These are phyloP conservation scores for Globisporangium iwayamae DNA, from an alignment of 352 stramenopile species.

Conservation along the genomic window DNA sequence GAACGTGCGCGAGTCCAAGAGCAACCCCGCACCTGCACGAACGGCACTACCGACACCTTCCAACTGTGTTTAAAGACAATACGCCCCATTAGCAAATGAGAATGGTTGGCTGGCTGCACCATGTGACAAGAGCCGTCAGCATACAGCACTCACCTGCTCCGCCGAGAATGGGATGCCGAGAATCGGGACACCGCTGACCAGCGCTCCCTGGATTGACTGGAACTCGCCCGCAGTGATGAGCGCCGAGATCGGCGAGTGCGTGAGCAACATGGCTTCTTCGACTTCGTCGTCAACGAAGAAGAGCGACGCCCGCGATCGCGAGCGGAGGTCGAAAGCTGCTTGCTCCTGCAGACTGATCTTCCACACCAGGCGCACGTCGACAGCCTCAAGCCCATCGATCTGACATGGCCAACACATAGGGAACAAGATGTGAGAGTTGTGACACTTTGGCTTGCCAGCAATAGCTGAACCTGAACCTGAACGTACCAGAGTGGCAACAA, in stretches of 20 bases:
- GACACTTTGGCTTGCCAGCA: not conserved
- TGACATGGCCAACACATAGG: slow-evolving; percentile 10
- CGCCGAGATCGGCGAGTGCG: slow-evolving; percentile 30
- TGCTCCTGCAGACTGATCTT: slow-evolving; percentile 55
- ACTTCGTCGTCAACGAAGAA: slow-evolving; percentile 47
- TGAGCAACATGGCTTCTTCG: slow-evolving; percentile 46
- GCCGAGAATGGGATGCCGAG: slow-evolving; percentile 70
- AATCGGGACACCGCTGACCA: slow-evolving; percentile 56
- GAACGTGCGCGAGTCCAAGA: slow-evolving; percentile 34
- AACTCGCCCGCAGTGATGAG: slow-evolving; percentile 65
- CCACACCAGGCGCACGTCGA: slow-evolving; percentile 54
- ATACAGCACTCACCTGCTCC: slow-evolving; percentile 42
- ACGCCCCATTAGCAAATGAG: too few species aligned
- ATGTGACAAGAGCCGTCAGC: too few species aligned
- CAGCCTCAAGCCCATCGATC: slow-evolving; percentile 53
- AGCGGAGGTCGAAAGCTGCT: slow-evolving; percentile 52
- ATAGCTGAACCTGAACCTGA: not conserved
- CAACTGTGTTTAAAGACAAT: slow-evolving; percentile 21
- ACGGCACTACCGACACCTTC: slow-evolving; percentile 63
- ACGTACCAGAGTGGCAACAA: slow-evolving; percentile 53
- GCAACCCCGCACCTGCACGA: slow-evolving; percentile 46
- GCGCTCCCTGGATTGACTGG: slow-evolving; percentile 55
- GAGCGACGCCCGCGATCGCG: slow-evolving; percentile 37
- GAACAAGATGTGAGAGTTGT: not conserved
- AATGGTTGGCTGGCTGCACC: too few species aligned